Percentiles rank a stretch among this genome's conserved stretches.
Evolutionary conservation across 2,329 filamentous ascomycete genomes (phyloP).

Genomic region (Colletotrichum scovillei): DNA sequence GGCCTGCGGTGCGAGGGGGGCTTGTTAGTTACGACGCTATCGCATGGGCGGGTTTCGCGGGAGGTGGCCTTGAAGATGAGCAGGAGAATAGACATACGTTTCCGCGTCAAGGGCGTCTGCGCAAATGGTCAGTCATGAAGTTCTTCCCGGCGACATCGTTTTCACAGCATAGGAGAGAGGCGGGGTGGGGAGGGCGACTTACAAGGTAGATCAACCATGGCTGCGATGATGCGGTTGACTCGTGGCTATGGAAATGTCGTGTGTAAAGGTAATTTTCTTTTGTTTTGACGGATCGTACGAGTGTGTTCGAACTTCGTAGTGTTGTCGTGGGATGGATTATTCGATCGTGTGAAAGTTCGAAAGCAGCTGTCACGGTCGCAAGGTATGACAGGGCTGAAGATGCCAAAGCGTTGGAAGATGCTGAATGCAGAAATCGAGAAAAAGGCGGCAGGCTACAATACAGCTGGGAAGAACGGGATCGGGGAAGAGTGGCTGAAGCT

Average conservation of each 20-base stretch:
- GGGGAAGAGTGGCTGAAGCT: conserved; percentile 36
- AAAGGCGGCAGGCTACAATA: neutral
- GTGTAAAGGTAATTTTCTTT: neutral
- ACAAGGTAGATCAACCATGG: conserved; percentile 64
- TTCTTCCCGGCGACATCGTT: neutral
- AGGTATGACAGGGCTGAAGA: neutral
- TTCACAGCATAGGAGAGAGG: conserved; percentile 1
- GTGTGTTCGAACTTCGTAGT: neutral
- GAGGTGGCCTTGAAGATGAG: neutral
- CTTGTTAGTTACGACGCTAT: too few species aligned
- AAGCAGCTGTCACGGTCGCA: too few species aligned
- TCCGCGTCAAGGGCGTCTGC: conserved; percentile 97
- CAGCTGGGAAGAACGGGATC: neutral
- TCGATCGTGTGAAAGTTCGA: too few species aligned
- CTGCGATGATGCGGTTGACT: conserved; percentile 36
- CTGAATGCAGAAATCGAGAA: neutral
- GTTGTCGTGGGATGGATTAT: too few species aligned
- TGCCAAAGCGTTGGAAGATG: neutral
- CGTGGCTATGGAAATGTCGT: neutral
- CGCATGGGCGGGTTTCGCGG: too few species aligned
- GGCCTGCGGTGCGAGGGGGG: conserved; percentile 65
- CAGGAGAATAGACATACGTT: conserved; percentile 67
- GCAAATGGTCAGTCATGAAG: conserved; percentile 33
- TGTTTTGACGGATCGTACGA: neutral
- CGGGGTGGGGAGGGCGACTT: conserved; percentile 39